A percentile compares a stretch with the other conserved stretches of the same genome.
phyloP scores from a whole-genome alignment of 2,329 filamentous ascomycete species.

The Penicillium polonicum region DNA sequence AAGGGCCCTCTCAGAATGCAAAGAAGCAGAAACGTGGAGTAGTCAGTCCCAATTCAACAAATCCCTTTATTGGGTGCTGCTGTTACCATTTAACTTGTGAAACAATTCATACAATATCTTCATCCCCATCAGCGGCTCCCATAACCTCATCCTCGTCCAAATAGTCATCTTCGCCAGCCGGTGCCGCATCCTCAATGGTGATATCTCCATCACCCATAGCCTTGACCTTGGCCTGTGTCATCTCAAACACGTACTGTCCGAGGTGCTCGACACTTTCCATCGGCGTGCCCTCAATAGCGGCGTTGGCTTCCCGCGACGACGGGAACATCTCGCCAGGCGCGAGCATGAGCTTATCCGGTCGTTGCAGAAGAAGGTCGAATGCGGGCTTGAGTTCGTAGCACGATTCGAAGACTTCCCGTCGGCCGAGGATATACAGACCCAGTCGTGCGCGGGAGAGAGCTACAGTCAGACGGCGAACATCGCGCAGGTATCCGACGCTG shows the following conservation, averaged over 20 bases:
- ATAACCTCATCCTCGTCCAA: slow-evolving; percentile 39
- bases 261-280: slow-evolving; percentile 95
- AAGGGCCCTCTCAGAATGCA: neutral
- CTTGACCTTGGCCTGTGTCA: slow-evolving; percentile 74
- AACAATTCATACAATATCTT: slow-evolving; percentile 36
- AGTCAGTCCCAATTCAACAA: neutral
- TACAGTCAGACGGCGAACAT: slow-evolving; percentile 89
- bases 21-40: neutral
- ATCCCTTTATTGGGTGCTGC: neutral
- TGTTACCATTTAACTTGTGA: slow-evolving; percentile 2
- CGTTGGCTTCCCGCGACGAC: slow-evolving; percentile 55
- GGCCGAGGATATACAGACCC: slow-evolving; percentile 87
- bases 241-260: slow-evolving; percentile 94
- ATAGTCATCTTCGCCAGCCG: slow-evolving; percentile 30
- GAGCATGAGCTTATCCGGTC: slow-evolving; percentile 78
- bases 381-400: slow-evolving; percentile 85
- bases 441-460: slow-evolving; percentile 88
- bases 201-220: slow-evolving; percentile 51
- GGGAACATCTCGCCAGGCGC: slow-evolving; percentile 86
- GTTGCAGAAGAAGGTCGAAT: slow-evolving; percentile 72
- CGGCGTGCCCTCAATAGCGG: slow-evolving; percentile 54
- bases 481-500: slow-evolving; percentile 85
- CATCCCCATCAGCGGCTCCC: slow-evolving; percentile 31
- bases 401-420: slow-evolving; percentile 81
- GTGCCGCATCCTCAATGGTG: slow-evolving; percentile 35